Evolutionary conservation across 768 basidiomycete species (phyloP).

Genomic region (Pleurotus sapidus): DNA sequence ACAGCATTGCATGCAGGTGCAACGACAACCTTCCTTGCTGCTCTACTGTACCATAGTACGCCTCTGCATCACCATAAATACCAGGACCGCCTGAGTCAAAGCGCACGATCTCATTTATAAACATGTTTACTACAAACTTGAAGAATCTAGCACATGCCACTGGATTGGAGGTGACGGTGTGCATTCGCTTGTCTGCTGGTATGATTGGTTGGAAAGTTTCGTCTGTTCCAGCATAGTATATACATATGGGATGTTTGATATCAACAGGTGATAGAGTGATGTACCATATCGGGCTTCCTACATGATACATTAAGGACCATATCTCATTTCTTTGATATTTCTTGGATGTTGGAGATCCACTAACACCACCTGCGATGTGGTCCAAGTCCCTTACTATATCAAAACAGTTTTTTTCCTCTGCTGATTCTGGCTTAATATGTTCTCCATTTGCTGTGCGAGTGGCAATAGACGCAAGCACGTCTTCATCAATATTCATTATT

Average conservation of each 20-base stretch:
- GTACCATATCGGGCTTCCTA: not conserved
- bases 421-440: conserved; percentile 11
- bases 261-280: not conserved
- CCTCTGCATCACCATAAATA: conserved; percentile 23
- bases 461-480: conserved; percentile 11
- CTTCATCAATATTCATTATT: conserved; percentile 12
- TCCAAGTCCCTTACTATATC: conserved; percentile 18
- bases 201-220: conserved; percentile 17
- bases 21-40: conserved; percentile 33
- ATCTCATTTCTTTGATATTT: conserved; percentile 12
- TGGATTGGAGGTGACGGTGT: conserved; percentile 17
- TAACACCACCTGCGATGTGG: conserved; percentile 13
- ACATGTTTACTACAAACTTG: conserved; percentile 22
- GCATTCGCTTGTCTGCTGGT: conserved; percentile 1
- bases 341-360: conserved; percentile 19
- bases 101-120: conserved; percentile 28
- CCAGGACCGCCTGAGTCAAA: conserved; percentile 14
- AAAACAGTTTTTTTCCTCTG: conserved; percentile 17
- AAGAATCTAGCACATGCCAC: conserved; percentile 28
- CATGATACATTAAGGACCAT: not conserved
- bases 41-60: conserved; percentile 38
- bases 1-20: conserved; percentile 33
- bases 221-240: conserved; percentile 28
- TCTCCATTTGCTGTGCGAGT: conserved; percentile 2
- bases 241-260: conserved; percentile 11